Base-by-base conservation (phyloP, 2,329 filamentous ascomycete species). In the Mariannaea sp. region DNA sequence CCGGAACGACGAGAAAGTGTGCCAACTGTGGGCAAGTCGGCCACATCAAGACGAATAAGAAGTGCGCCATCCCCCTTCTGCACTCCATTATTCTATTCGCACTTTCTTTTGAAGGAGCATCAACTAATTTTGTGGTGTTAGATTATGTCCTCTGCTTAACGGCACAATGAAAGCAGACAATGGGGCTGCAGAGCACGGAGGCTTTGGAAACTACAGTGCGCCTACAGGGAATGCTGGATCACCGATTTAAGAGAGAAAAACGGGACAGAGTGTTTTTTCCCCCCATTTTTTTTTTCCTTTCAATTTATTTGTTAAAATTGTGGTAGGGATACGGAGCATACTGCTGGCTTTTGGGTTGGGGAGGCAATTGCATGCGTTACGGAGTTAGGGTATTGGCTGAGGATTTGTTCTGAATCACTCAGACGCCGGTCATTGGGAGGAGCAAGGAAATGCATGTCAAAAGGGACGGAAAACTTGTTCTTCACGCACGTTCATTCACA, bases 11-110 rank as follows among this genome's bases (percentile, higher is more conserved):
- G 27, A 83, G 95, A 66, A 97, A 97, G 77, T 99, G 94, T 75
- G 94, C 94, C 62, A 97, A 97, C 73, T 99, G 94, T 75, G 94
- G 94, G 44, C 89, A 94, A 72, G 89, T 96, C 49, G 94, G 94
- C 26, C 94, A 99, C 69, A 99, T 99, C 79, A 97, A 97, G 75
- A 97, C 93, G 41, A 97, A 97, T 79, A 96, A 97, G 78, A 97
- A 97, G 91, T 94, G 83, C 75, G 80, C 73, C 50, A 44, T 52
- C 55, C 56, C 61, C 57, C 35, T 49, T 53, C 55, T 58, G 57
- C 32, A 42, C 45, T 29, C 51, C 27, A 29, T 36, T 33, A 24
- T 42, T 49, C 54, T 40, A 12, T 29, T 36, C 12, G 9, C 5
- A 22, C 19, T 13, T 14, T 35, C 17, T 4, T 17, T 29, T 36